These are phyloP conservation scores for Candida boidinii DNA, from an alignment of 805 yeast genomes.

Conservation along the genomic window DNA sequence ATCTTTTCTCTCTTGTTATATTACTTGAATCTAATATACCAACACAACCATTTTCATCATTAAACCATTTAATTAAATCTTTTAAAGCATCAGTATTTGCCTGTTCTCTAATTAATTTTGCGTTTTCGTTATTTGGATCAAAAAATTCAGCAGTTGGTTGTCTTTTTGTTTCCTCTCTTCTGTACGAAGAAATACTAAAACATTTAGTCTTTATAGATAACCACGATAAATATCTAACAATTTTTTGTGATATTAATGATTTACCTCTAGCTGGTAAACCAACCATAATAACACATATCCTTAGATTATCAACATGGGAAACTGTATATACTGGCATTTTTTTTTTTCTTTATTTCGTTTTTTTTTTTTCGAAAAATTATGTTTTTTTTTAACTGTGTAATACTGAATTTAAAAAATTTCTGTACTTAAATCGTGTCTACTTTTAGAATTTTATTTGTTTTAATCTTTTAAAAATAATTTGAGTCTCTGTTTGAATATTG, in stretches of 20 bases:
- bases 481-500: no score
- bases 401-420: no score
- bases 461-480: no score
- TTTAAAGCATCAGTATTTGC: constrained; percentile 66
- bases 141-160: constrained; percentile 75
- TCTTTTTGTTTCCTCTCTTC: constrained; percentile 51
- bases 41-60: constrained; percentile 72
- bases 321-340: constrained; percentile 50
- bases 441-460: no score
- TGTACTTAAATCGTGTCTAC: no score
- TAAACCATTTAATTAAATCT: constrained; percentile 85
- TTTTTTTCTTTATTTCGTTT: not conserved
- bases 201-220: constrained; percentile 77
- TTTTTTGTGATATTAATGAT: constrained; percentile 88
- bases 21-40: constrained; percentile 94
- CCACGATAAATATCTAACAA: constrained; percentile 90
- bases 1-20: constrained; percentile 67
- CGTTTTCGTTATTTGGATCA: constrained; percentile 57
- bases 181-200: constrained; percentile 82
- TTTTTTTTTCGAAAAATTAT: no score
- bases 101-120: constrained; percentile 50
- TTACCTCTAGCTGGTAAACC: constrained; percentile 91
- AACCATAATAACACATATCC: constrained; percentile 83
- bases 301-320: constrained; percentile 57
- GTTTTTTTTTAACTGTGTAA: no score